Evolutionary conservation across 441 rosid genomes (phyloP).

Genomic region (Corymbia calophylla): DNA sequence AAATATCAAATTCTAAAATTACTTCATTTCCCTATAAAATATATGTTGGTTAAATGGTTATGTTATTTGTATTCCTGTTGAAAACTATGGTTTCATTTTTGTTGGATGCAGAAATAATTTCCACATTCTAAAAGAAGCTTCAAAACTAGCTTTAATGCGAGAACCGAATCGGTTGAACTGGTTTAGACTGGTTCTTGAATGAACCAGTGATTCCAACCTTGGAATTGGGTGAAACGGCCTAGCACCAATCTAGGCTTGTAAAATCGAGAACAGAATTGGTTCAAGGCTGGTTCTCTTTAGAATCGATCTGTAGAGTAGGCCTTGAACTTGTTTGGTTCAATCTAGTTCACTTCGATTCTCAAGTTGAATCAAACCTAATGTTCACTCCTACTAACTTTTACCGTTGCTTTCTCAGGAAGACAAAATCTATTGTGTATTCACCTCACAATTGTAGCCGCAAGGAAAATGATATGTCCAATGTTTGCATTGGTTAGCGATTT

Average conservation of each 20-base stretch:
- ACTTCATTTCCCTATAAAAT: not conserved
- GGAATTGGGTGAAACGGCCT: accelerated
- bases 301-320: accelerated
- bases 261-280: accelerated
- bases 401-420: accelerated
- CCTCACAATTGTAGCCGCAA: not conserved
- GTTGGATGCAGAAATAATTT: not conserved
- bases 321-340: accelerated
- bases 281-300: accelerated
- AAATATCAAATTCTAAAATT: accelerated
- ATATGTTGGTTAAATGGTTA: not conserved
- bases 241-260: accelerated
- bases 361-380: not conserved
- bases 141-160: accelerated
- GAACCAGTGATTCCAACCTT: not conserved
- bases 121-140: not conserved
- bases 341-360: accelerated
- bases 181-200: accelerated
- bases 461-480: not conserved
- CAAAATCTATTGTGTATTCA: not conserved
- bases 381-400: not conserved
- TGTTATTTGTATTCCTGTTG: not conserved
- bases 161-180: accelerated
- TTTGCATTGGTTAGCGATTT: not conserved
- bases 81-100: not conserved